Evolutionary conservation across 1,139 yeast genomes (phyloP), one percentile per base, ranked within the genome.

Genomic region (Lizanozyma gosingica): DNA sequence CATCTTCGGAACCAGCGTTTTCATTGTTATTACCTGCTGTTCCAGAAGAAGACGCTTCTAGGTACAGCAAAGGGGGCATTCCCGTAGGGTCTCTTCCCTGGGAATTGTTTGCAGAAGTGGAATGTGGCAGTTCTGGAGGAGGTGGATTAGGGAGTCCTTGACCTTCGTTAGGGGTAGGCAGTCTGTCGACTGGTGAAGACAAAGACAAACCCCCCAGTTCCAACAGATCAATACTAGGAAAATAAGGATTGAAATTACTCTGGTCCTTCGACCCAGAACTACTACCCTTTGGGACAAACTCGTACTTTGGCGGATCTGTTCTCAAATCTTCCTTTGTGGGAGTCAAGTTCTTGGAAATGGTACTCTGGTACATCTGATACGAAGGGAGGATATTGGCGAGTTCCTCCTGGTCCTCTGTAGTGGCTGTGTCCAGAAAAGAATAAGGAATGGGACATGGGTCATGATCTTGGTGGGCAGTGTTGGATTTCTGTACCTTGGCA

Each of bases 361-460:
- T 67, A 15, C 66, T 60, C 43, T 63, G 63, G 45, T 60, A 65
- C 59, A 67, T 62, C 41, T 66, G 71, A 46, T 67, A 67, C 4
- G 71, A 65, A 1, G 73, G 73, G 22, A 67, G 56, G 37, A 67
- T 66, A 43, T 61, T 66, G 48, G 68, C 49, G 40, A 65, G 51
- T 37, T 56, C 56, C 22, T 56, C 65, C 33, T 55, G 60, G n/a
- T 54, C 53, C 4, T 47, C 51, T 17, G 42, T 45, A 18, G n/a
- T n/a, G n/a, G n/a, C n/a, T n/a, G n/a, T n/a, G n/a, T n/a, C n/a
- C n/a, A n/a, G n/a, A n/a, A n/a, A n/a, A n/a, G n/a, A n/a, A n/a
- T n/a, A n/a, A n/a, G n/a, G n/a, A n/a, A n/a, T n/a, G n/a, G n/a
- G n/a, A n/a, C n/a, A n/a, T n/a, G n/a, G n/a, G n/a, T n/a, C n/a